Conservation (phyloP, 352 stramenopile species). For the Globisporangium sylvaticum region DNA sequence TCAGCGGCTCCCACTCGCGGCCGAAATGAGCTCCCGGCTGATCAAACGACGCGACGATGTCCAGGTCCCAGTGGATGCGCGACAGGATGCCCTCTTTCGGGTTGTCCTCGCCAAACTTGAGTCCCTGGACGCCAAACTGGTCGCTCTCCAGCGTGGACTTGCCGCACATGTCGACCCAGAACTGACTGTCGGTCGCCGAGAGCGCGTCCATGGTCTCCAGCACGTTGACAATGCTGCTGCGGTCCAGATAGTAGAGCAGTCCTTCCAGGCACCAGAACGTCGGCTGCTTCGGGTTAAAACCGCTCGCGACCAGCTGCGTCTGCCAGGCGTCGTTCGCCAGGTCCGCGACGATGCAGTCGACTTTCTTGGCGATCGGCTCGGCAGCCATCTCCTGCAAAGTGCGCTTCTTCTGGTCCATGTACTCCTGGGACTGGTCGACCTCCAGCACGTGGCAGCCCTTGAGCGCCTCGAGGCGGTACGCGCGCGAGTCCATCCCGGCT, state of each 20-base stretch:
- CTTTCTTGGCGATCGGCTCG: constrained; percentile 2
- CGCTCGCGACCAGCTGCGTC: neutral
- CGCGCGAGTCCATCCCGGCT: constrained; percentile 17
- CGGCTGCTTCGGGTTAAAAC: constrained; percentile 13
- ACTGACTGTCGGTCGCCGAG: constrained; percentile 13
- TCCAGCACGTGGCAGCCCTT: constrained; percentile 16
- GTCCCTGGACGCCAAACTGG: neutral
- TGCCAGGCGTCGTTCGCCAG: constrained; percentile 19
- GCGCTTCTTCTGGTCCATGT: constrained; percentile 16
- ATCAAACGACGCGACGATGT: constrained; percentile 5
- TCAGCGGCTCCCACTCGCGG: constrained; percentile 15
- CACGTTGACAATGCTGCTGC: constrained; percentile 19
- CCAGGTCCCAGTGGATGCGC: constrained; percentile 13
- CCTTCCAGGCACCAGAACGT: constrained; percentile 23
- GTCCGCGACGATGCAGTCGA: constrained; percentile 19
- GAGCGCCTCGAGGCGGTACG: constrained; percentile 19
- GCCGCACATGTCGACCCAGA: constrained; percentile 25
- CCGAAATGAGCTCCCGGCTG: constrained; percentile 14
- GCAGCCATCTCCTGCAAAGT: neutral
- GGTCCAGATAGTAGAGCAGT: constrained; percentile 19
- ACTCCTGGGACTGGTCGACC: constrained; percentile 12
- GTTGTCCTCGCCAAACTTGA: constrained; percentile 21
- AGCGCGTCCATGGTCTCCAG: constrained; percentile 18
- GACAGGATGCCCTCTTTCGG: constrained; percentile 11
- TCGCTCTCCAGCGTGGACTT: constrained; percentile 1